Percentiles rank a stretch among this genome's conserved stretches.
Conservation (phyloP, 306 rosid species). For the Cucumis cinereus region DNA sequence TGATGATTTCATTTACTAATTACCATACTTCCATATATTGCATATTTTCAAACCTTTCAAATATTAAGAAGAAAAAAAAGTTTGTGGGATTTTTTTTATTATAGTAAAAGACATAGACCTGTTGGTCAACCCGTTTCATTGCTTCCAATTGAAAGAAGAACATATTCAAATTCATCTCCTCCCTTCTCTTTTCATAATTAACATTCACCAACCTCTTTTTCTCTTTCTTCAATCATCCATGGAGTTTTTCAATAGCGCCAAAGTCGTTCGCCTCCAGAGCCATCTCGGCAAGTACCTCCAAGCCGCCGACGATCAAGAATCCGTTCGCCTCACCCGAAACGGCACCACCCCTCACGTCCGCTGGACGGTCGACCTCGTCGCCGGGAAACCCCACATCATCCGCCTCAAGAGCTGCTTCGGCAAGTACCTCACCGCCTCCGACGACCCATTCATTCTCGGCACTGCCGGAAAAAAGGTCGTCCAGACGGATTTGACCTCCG, state of each 20-base stretch:
- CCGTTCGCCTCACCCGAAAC: slow-evolving; percentile 16
- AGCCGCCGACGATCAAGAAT: slow-evolving; percentile 19
- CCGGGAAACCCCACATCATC: slow-evolving; percentile 14
- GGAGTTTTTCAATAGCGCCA: slow-evolving; percentile 28
- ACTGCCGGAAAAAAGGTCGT: slow-evolving; percentile 18
- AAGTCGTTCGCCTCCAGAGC: slow-evolving; percentile 25
- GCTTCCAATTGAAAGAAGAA: neutral
- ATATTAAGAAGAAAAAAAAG: too few species aligned
- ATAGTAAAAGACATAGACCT: neutral
- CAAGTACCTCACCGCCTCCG: slow-evolving; percentile 25
- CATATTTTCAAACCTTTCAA: too few species aligned
- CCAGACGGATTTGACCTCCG: neutral
- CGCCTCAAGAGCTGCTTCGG: slow-evolving; percentile 28
- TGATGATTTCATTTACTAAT: too few species aligned
- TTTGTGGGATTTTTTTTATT: too few species aligned
- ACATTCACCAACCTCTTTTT: neutral
- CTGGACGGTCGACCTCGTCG: slow-evolving; percentile 29
- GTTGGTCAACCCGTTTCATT: neutral
- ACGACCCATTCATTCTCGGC: slow-evolving; percentile 9
- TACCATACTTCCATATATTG: too few species aligned
- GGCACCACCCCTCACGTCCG: slow-evolving; percentile 6
- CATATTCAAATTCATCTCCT: too few species aligned
- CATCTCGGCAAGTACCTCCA: slow-evolving; percentile 23
- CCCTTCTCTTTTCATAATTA: neutral
- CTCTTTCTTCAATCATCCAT: neutral